Conservation (phyloP, 1,284 basidiomycete genomes). For the Melampsora americana region DNA sequence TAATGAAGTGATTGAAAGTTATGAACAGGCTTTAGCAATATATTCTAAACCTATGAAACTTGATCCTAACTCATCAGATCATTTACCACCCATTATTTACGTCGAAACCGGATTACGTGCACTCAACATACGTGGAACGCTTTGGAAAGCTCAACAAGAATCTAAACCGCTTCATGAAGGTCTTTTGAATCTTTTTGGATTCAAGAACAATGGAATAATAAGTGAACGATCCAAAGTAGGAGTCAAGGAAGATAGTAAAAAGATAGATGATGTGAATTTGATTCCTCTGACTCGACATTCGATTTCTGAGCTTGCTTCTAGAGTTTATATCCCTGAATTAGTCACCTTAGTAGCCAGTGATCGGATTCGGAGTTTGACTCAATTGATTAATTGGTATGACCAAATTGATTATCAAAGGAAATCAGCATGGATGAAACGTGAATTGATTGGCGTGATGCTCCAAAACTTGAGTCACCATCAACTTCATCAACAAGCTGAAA, state of each 20-base stretch:
- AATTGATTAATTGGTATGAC: constrained; percentile 17
- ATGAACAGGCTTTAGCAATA: constrained; percentile 22
- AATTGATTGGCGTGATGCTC: constrained; percentile 25
- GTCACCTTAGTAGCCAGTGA: constrained; percentile 3
- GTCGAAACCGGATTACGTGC: constrained; percentile 22
- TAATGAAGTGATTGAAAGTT: constrained; percentile 16
- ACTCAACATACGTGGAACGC: constrained; percentile 10
- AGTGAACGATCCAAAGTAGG: too few species aligned
- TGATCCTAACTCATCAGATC: constrained; percentile 1
- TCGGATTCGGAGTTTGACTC: constrained; percentile 22
- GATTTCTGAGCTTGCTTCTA: constrained; percentile 7
- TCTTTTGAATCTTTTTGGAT: not conserved
- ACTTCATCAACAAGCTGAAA: not conserved
- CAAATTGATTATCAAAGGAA: constrained; percentile 33
- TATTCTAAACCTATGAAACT: constrained; percentile 34
- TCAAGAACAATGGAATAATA: not conserved
- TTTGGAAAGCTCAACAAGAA: not conserved
- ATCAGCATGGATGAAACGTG: constrained; percentile 35
- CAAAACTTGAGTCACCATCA: constrained; percentile 16
- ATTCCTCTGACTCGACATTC: too few species aligned
- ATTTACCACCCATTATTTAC: constrained; percentile 26
- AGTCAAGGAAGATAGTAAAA: too few species aligned
- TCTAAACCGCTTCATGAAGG: not conserved
- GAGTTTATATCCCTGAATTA: constrained; percentile 18
- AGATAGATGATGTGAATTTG: too few species aligned